Percentiles rank a stretch among this genome's conserved stretches.
Evolutionary conservation across 345 rosid genomes (phyloP).

Genomic region (Kandelia obovata): DNA sequence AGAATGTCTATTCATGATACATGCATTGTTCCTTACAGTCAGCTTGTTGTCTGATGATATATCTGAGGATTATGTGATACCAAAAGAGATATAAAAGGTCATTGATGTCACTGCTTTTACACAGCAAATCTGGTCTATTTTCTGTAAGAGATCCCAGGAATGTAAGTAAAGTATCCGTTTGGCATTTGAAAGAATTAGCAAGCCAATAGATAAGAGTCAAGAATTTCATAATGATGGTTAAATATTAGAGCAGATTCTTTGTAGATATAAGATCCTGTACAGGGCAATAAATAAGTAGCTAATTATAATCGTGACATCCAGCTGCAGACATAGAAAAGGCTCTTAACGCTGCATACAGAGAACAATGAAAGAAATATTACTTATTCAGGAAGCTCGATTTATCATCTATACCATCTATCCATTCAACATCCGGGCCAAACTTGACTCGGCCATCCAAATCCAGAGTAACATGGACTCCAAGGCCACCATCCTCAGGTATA

Average conservation of each 20-base stretch:
- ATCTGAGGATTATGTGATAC: too few relatives aligned
- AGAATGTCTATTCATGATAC: too few relatives aligned
- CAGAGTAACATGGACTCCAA: slow-evolving; percentile 86
- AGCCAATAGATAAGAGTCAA: not conserved
- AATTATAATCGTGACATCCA: too few relatives aligned
- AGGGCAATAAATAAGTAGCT: too few relatives aligned
- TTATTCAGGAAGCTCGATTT: slow-evolving; percentile 67
- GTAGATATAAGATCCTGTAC: too few relatives aligned
- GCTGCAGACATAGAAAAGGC: not conserved
- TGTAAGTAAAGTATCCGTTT: not conserved
- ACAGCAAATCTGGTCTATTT: too few relatives aligned
- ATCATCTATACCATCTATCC: slow-evolving; percentile 61
- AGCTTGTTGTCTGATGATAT: too few relatives aligned
- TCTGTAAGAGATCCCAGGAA: too few relatives aligned
- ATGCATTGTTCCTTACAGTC: too few relatives aligned
- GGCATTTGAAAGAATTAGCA: not conserved
- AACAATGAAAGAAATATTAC: slow-evolving; percentile 36
- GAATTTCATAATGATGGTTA: too few relatives aligned
- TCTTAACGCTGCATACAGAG: not conserved
- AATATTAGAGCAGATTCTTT: not conserved
- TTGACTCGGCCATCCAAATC: slow-evolving; percentile 84
- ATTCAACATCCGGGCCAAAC: slow-evolving; percentile 97
- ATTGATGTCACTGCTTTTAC: too few relatives aligned
- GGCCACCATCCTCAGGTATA: slow-evolving; percentile 85
- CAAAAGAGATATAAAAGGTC: too few relatives aligned